phyloP scores from a whole-genome alignment of 495 filamentous ascomycete genomes.

The Bacidia rubella region DNA sequence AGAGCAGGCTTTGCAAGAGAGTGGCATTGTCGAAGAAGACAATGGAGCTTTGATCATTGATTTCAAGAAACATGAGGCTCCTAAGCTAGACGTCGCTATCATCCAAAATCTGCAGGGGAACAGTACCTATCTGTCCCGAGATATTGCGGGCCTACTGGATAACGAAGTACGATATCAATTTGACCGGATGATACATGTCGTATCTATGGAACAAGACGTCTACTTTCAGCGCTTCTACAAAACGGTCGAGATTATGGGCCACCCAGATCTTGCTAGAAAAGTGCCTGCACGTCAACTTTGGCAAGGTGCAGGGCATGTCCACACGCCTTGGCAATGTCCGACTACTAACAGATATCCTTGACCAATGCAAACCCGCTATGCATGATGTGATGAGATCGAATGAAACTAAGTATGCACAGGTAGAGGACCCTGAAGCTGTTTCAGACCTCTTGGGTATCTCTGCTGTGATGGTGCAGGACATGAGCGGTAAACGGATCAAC shows the following conservation, averaged over 20 bases:
- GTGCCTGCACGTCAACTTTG: slow-evolving; percentile 62
- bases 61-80: slow-evolving; percentile 59
- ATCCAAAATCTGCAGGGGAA: slow-evolving; percentile 57
- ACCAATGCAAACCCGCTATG: slow-evolving; percentile 52
- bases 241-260: slow-evolving; percentile 53
- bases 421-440: slow-evolving; percentile 42
- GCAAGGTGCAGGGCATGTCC: slow-evolving; percentile 58
- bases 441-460: slow-evolving; percentile 48
- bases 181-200: slow-evolving; percentile 67
- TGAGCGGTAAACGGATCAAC: slow-evolving; percentile 56
- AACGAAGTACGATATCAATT: slow-evolving; percentile 49
- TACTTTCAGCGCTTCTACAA: slow-evolving; percentile 62
- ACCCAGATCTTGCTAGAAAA: slow-evolving; percentile 44
- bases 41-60: slow-evolving; percentile 84
- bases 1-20: slow-evolving; percentile 53
- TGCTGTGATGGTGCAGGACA: slow-evolving; percentile 61
- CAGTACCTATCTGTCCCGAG: slow-evolving; percentile 55
- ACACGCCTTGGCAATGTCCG: slow-evolving; percentile 57
- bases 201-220: slow-evolving; percentile 54
- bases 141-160: slow-evolving; percentile 54
- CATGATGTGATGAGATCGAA: slow-evolving; percentile 59
- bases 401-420: slow-evolving; percentile 49
- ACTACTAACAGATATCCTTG: slow-evolving; percentile 55
- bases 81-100: slow-evolving; percentile 55
- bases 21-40: slow-evolving; percentile 62